Evolutionary conservation across 345 rosid genomes (phyloP).

Genomic region (Euphorbia peplus): DNA sequence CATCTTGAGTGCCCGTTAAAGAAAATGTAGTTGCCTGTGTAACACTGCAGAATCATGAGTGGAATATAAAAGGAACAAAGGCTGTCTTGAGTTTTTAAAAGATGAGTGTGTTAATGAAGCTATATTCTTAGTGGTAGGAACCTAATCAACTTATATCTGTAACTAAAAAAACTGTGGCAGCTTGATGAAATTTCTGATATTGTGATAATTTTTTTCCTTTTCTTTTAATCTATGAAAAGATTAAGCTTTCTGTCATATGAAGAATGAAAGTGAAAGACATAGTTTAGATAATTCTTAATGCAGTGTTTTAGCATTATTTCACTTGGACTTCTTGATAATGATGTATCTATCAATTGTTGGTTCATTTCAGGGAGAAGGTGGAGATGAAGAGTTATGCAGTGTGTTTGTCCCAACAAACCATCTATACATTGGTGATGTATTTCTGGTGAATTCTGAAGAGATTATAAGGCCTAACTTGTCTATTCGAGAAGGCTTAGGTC

Average conservation of each 20-base stretch:
- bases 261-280: neutral
- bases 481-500: slow-evolving; percentile 90
- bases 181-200: neutral
- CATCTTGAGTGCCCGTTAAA: neutral
- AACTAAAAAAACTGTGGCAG: neutral
- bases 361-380: slow-evolving; percentile 54
- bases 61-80: no score
- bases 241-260: neutral
- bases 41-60: no score
- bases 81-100: neutral
- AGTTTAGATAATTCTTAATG: neutral
- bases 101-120: neutral
- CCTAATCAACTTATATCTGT: neutral
- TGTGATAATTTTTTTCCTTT: neutral
- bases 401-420: slow-evolving; percentile 86
- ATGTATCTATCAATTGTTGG: slow-evolving; percentile 11
- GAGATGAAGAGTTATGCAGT: slow-evolving; percentile 84
- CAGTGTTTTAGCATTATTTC: neutral
- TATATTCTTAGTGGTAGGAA: slow-evolving; percentile 2
- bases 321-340: neutral
- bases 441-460: slow-evolving; percentile 74
- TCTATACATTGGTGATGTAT: slow-evolving; percentile 75
- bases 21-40: neutral
- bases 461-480: slow-evolving; percentile 82
- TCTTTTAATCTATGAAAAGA: neutral